A percentile compares a stretch with the other conserved stretches of the same genome.
Conservation (phyloP, 768 basidiomycete species). For the Saitozyma podzolica region DNA sequence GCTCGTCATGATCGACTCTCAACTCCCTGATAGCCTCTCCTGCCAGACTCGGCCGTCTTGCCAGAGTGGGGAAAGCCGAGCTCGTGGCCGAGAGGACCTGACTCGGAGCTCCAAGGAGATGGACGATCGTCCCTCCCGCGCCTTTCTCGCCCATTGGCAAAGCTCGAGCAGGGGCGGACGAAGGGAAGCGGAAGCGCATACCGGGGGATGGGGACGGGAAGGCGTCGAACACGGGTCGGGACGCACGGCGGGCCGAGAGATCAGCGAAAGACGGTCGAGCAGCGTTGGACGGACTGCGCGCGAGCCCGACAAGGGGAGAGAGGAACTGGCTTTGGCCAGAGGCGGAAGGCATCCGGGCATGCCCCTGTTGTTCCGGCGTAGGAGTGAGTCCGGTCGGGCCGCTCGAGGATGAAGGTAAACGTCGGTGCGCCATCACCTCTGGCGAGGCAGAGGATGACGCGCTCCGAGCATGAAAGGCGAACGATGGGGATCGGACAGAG, state of each 20-base stretch:
- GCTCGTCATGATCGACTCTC: constrained; percentile 10
- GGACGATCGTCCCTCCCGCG: constrained; percentile 30
- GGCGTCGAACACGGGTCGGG: constrained; percentile 22
- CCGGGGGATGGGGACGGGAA: constrained; percentile 12
- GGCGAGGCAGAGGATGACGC: background rate
- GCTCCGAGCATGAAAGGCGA: background rate
- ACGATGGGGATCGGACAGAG: constrained; percentile 4
- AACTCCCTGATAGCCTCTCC: constrained; percentile 16
- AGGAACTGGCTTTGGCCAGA: background rate
- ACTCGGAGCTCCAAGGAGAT: constrained; percentile 29
- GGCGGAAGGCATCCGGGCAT: constrained; percentile 2
- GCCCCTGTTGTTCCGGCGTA: background rate
- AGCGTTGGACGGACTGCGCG: background rate
- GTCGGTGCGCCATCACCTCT: background rate
- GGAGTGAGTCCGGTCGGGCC: background rate
- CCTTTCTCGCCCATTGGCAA: constrained; percentile 5
- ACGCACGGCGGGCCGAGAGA: constrained; percentile 27
- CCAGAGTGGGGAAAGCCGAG: constrained; percentile 7
- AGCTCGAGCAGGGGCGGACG: constrained; percentile 23
- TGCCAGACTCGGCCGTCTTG: background rate
- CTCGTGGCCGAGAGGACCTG: constrained; percentile 17
- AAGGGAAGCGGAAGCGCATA: constrained; percentile 35
- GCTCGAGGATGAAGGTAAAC: background rate
- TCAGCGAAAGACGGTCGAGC: constrained; percentile 35
- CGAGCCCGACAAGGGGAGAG: constrained; percentile 1